Evolutionary conservation across 345 rosid species (phyloP), one percentile per base, ranked within the genome.

Genomic region (Fremontodendron californicum): DNA sequence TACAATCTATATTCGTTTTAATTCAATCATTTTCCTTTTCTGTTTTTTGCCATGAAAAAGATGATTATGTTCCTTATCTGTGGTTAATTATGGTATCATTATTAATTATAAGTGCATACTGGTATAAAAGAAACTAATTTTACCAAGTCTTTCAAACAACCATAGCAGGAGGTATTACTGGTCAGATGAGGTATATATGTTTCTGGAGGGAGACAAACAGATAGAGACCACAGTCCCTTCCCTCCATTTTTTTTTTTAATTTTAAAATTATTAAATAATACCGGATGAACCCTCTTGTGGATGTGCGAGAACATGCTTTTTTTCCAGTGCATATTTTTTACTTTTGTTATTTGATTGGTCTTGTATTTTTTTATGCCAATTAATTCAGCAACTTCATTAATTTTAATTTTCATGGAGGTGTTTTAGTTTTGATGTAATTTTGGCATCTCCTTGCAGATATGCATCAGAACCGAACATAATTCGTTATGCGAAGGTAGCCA

Each of bases 401-500:
- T 43, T 25, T 48, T 61, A 6, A 27, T 63, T 70, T 75, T 82
- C 31, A 37, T 73, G 19, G 46, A 61, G 39, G 37, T 61, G 37
- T 61, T 43, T 42, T 23, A 10, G 54, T 23, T 37, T 52, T 62
- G 45, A 51, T 39, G 15, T 65, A 40, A 60, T 39, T 55, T 25
- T 54, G 61, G 67, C 45, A 2, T 75, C 68, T 77, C 13, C 37
- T n/a, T 64, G 77, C 88, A 94, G 98, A 65, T 84, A 69, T 84
- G 76, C 78, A 27, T 69, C 81, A 9, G 92, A 87, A 46, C 40
- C 84, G 31, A 81, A 5, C 52, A 10, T 91, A 52, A 62, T 48
- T 51, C 81, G 88, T 70, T 93, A 94, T 85, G 83, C 90, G 25
- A 90, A 91, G 87, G 87, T 94, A 49, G 94, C 97, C 12, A 25